Evolutionary conservation across 1,284 basidiomycete genomes (phyloP).

Genomic region (Crepidotus sp.): DNA sequence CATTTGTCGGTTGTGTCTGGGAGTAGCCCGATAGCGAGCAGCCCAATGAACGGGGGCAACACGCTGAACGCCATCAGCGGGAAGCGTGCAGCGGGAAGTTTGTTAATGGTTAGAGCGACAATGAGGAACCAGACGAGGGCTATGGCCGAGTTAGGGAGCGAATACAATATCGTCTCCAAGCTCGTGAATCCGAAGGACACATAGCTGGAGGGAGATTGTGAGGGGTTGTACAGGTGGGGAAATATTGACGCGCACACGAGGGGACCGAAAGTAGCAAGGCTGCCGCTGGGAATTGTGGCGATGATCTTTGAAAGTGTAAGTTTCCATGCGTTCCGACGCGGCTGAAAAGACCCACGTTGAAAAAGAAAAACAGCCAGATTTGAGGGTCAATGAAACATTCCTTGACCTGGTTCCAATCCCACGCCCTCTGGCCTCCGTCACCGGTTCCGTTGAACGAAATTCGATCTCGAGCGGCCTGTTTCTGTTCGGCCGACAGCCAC

Average conservation of each 20-base stretch:
- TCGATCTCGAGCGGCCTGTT: slow-evolving; percentile 3
- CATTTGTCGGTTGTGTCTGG: slow-evolving; percentile 5
- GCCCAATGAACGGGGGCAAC: slow-evolving; percentile 7
- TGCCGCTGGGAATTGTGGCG: slow-evolving; percentile 7
- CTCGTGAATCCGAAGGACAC: slow-evolving; percentile 8
- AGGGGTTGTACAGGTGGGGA: neutral
- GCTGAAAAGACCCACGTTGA: neutral
- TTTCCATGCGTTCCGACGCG: neutral
- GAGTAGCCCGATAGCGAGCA: slow-evolving; percentile 7
- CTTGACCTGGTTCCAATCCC: slow-evolving; percentile 8
- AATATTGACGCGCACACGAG: neutral
- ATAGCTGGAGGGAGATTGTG: neutral
- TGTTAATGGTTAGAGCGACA: neutral
- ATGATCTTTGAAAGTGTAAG: neutral
- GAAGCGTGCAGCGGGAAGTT: neutral
- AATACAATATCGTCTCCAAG: slow-evolving; percentile 3
- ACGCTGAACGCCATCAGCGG: slow-evolving; percentile 9
- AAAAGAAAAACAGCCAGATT: slow-evolving; percentile 7
- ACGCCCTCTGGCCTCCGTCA: slow-evolving; percentile 5
- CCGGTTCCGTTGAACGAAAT: slow-evolving; percentile 8
- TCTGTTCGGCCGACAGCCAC: slow-evolving; percentile 6
- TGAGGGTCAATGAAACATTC: slow-evolving; percentile 9
- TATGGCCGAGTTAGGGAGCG: slow-evolving; percentile 6
- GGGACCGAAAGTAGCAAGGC: slow-evolving; percentile 7
- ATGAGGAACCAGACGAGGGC: slow-evolving; percentile 4